phyloP scores from a whole-genome alignment of 306 rosid genomes.

The Spatholobus suberectus region DNA sequence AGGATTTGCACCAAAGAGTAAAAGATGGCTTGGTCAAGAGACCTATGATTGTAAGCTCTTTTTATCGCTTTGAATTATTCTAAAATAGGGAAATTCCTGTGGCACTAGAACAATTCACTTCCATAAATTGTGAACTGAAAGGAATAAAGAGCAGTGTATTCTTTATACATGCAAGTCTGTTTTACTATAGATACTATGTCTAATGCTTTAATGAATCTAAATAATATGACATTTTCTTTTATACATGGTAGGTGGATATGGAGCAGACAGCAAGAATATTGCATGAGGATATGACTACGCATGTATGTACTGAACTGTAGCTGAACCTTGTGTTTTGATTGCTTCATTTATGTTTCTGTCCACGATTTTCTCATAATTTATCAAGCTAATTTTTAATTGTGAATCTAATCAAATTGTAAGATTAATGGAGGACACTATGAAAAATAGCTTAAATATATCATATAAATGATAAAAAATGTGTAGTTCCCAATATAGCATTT shows the following conservation, averaged over 20 bases:
- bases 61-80: slow-evolving; percentile 8
- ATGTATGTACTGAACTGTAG: slow-evolving; percentile 60
- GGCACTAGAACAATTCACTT: slow-evolving; percentile 14
- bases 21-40: slow-evolving; percentile 68
- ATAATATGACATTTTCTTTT: slow-evolving; percentile 22
- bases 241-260: slow-evolving; percentile 69
- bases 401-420: neutral
- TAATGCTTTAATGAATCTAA: slow-evolving; percentile 36
- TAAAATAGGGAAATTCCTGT: slow-evolving; percentile 32
- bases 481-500: neutral
- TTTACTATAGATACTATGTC: neutral
- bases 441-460: neutral
- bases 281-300: slow-evolving; percentile 85
- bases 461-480: neutral
- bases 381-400: neutral
- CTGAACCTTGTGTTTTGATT: slow-evolving; percentile 22
- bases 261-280: slow-evolving; percentile 68
- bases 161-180: slow-evolving; percentile 11
- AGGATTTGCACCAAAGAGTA: slow-evolving; percentile 71
- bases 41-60: slow-evolving; percentile 68
- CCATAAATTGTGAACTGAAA: slow-evolving; percentile 28
- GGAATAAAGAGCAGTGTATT: slow-evolving; percentile 25
- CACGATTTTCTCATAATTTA: slow-evolving; percentile 19
- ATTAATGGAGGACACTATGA: neutral
- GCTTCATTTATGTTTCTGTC: slow-evolving; percentile 33